Evolutionary conservation across 805 yeast genomes (phyloP).

Genomic region (Kodamaea nitidulidarum): DNA sequence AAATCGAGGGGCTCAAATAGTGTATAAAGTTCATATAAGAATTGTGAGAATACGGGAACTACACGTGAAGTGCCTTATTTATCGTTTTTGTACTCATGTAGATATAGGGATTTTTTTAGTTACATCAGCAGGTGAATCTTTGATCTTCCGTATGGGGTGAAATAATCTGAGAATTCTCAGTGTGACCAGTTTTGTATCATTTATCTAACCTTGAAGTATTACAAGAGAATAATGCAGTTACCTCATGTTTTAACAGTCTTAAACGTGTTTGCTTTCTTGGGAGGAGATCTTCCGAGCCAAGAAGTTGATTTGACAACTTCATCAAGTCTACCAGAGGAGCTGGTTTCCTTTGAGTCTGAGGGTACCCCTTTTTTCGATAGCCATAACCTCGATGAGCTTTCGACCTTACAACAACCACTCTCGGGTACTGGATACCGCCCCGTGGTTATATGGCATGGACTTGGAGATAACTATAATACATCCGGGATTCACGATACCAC

Average conservation of each 20-base stretch:
- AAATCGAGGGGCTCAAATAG: conserved; percentile 1
- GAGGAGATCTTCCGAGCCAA: conserved; percentile 7
- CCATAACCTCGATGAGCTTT: neutral
- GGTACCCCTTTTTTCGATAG: neutral
- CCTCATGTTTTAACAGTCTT: conserved; percentile 10
- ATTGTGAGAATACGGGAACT: too few relatives aligned
- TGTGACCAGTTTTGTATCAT: neutral
- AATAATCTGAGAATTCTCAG: too few relatives aligned
- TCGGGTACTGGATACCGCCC: conserved; percentile 28
- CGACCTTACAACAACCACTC: neutral
- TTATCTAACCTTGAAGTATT: neutral
- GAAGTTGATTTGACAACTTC: neutral
- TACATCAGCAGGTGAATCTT: neutral
- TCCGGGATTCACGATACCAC: conserved; percentile 49
- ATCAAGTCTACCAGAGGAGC: neutral
- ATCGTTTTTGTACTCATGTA: too few relatives aligned
- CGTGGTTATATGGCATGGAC: conserved; percentile 79
- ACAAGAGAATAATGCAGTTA: conserved; percentile 3
- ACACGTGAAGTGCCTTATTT: too few relatives aligned
- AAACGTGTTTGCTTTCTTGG: conserved; percentile 8
- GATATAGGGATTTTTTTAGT: too few relatives aligned
- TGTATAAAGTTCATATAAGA: neutral
- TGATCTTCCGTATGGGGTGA: neutral
- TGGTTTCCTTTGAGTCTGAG: neutral
- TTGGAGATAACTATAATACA: conserved; percentile 72